These are phyloP conservation scores for Microcyclospora tardicrescens DNA, from an alignment of 2,329 filamentous ascomycete genomes.

Conservation along the genomic window DNA sequence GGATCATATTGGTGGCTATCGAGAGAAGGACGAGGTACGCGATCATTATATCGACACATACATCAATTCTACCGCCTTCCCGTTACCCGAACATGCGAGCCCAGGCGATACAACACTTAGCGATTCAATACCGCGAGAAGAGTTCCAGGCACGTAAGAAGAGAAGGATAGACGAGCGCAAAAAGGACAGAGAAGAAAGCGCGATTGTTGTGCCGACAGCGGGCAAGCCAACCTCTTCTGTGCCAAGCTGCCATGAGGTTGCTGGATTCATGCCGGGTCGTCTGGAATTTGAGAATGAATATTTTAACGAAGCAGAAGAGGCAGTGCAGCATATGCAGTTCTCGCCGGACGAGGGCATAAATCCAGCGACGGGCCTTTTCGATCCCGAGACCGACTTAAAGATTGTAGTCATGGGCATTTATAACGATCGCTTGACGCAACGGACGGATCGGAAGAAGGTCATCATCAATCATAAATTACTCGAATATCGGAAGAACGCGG, in stretches of 20 bases:
- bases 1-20: constrained; percentile 92
- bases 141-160: constrained; percentile 90
- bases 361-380: constrained; percentile 66
- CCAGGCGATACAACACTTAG: constrained; percentile 68
- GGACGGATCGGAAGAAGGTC: constrained; percentile 89
- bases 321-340: constrained; percentile 96
- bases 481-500: constrained; percentile 84
- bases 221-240: constrained; percentile 94
- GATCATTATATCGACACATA: constrained; percentile 89
- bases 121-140: constrained; percentile 71
- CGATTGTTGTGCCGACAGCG: constrained; percentile 68
- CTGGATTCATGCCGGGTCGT: constrained; percentile 96
- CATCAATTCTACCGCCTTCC: constrained; percentile 70
- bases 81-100: constrained; percentile 73
- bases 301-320: constrained; percentile 94
- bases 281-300: constrained; percentile 97
- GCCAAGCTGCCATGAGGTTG: constrained; percentile 91
- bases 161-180: constrained; percentile 82
- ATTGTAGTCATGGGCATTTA: constrained; percentile 98
- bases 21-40: constrained; percentile 86
- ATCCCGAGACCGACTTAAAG: constrained; percentile 95
- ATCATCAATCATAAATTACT: constrained; percentile 91
- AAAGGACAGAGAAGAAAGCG: constrained; percentile 40
- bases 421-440: constrained; percentile 77
- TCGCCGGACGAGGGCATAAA: constrained; percentile 91